These are phyloP conservation scores for Podospora bellae-mahoneyi DNA, from an alignment of 495 filamentous ascomycete genomes.

Conservation along the genomic window DNA sequence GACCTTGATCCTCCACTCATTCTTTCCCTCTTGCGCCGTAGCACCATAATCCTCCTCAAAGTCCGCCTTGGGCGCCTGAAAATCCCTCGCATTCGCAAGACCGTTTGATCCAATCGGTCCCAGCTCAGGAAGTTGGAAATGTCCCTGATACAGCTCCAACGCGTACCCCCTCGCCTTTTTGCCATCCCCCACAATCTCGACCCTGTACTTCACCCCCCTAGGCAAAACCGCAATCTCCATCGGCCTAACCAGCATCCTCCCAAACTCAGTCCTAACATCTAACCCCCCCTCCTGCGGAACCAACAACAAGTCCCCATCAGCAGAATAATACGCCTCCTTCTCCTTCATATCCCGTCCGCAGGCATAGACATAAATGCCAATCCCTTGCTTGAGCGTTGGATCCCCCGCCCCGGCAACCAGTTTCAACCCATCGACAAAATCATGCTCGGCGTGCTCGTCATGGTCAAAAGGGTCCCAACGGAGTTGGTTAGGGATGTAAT, in stretches of 20 bases:
- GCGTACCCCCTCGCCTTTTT: slow-evolving; percentile 73
- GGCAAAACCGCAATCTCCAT: slow-evolving; percentile 90
- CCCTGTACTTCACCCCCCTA: slow-evolving; percentile 75
- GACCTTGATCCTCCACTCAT: slow-evolving; percentile 60
- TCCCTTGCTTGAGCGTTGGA: slow-evolving; percentile 71
- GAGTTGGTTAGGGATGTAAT: slow-evolving; percentile 81
- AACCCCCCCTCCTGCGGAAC: slow-evolving; percentile 80
- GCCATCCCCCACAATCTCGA: slow-evolving; percentile 54
- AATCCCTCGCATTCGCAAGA: slow-evolving; percentile 84
- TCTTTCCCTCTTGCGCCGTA: slow-evolving; percentile 37
- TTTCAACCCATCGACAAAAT: slow-evolving; percentile 76
- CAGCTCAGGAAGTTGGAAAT: slow-evolving; percentile 81
- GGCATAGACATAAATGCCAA: slow-evolving; percentile 80
- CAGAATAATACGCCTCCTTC: slow-evolving; percentile 80
- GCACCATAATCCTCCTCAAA: slow-evolving; percentile 60
- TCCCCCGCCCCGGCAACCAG: slow-evolving; percentile 81
- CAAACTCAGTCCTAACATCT: slow-evolving; percentile 83
- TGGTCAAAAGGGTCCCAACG: slow-evolving; percentile 92
- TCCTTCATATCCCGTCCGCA: slow-evolving; percentile 75
- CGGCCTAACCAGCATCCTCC: slow-evolving; percentile 74
- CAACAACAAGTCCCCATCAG: slow-evolving; percentile 85
- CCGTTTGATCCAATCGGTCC: slow-evolving; percentile 87
- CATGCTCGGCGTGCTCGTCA: slow-evolving; percentile 46
- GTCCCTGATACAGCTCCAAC: slow-evolving; percentile 80
- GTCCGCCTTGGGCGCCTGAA: slow-evolving; percentile 74